Evolutionary conservation across 2,329 filamentous ascomycete species (phyloP).

Genomic region (Fusarium globosum): DNA sequence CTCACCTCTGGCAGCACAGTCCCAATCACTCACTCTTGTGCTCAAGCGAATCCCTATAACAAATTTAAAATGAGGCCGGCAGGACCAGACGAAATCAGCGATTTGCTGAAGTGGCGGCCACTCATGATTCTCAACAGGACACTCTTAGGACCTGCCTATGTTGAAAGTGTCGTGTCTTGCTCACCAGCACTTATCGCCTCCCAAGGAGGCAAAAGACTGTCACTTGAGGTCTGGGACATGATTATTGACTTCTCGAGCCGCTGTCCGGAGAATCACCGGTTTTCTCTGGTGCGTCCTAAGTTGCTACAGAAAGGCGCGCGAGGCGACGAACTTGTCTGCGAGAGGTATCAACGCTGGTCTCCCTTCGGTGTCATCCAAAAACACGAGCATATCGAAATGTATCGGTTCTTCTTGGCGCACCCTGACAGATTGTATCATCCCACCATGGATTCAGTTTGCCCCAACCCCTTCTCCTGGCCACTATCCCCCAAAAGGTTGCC

Average conservation of each 20-base stretch:
- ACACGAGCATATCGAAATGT: too few relatives aligned
- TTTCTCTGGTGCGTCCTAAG: neutral
- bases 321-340: neutral
- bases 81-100: neutral
- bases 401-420: too few relatives aligned
- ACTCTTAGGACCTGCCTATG: neutral
- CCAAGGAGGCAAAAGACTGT: neutral
- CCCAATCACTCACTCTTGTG: accelerated
- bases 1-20: neutral
- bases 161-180: neutral
- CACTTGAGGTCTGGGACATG: neutral
- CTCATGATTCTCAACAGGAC: neutral
- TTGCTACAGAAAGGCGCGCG: neutral
- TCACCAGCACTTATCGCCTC: neutral
- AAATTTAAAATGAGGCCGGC: neutral
- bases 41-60: too few relatives aligned
- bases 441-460: too few relatives aligned
- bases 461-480: too few relatives aligned
- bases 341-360: neutral
- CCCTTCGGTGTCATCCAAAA: too few relatives aligned
- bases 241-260: neutral
- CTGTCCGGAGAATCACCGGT: accelerated
- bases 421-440: too few relatives aligned
- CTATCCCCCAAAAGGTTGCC: too few relatives aligned
- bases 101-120: neutral